A percentile compares a stretch with the other conserved stretches of the same genome.
Evolutionary conservation across 116 monocot species (phyloP).

Genomic region (Dioscorea cayenensis): DNA sequence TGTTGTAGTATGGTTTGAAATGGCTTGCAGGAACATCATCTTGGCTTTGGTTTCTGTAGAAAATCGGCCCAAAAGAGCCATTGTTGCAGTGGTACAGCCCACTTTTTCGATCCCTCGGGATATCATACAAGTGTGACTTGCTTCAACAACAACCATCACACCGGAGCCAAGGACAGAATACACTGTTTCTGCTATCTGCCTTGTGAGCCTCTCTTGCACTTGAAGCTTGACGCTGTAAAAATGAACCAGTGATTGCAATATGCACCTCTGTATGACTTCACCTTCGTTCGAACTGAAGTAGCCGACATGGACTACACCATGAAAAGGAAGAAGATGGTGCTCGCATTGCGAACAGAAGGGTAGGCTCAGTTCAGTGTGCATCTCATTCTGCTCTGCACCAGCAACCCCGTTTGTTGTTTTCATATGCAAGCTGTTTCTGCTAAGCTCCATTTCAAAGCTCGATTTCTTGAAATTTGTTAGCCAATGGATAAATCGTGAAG

Average conservation of each 20-base stretch:
- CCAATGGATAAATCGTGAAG: slow-evolving; percentile 77
- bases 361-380: slow-evolving; percentile 56
- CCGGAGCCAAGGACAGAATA: slow-evolving; percentile 32
- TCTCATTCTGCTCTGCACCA: slow-evolving; percentile 8
- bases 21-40: slow-evolving; percentile 52
- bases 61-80: slow-evolving; percentile 75
- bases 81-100: slow-evolving; percentile 85
- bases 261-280: slow-evolving; percentile 33
- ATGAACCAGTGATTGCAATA: slow-evolving; percentile 62
- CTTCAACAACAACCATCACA: slow-evolving; percentile 91
- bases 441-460: slow-evolving; percentile 33
- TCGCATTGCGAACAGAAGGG: slow-evolving; percentile 94
- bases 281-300: slow-evolving; percentile 30
- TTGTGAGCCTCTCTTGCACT: slow-evolving; percentile 94
- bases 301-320: slow-evolving; percentile 86
- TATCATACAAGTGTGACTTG: slow-evolving; percentile 89
- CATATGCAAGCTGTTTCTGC: neutral
- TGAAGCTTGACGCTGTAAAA: slow-evolving; percentile 82
- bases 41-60: slow-evolving; percentile 47
- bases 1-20: slow-evolving; percentile 27
- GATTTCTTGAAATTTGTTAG: slow-evolving; percentile 79
- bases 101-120: slow-evolving; percentile 92
- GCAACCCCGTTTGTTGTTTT: slow-evolving; percentile 6
- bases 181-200: slow-evolving; percentile 82
- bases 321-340: slow-evolving; percentile 95